Conservation (phyloP, 129 eudicot species). For the Mikania micrantha region DNA sequence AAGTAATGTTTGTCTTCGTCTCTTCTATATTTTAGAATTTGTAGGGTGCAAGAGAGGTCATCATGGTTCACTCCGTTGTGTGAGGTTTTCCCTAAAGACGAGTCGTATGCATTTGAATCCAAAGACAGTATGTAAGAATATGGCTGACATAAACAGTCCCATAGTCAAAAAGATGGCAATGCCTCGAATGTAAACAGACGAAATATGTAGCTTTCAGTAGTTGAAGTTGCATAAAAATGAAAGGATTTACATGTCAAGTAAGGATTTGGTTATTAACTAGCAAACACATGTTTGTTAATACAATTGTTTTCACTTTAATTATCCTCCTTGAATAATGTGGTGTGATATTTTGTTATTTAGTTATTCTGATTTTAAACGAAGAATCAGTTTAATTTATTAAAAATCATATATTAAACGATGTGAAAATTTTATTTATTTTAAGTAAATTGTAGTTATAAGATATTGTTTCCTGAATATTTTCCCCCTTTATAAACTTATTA, state of each 20-base stretch:
- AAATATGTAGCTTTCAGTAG: slow-evolving; percentile 21
- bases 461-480: no score
- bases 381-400: background rate
- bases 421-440: no score
- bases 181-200: slow-evolving; percentile 29
- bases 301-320: background rate
- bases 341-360: background rate
- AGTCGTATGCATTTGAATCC: slow-evolving; percentile 85
- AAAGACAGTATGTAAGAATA: slow-evolving; percentile 85
- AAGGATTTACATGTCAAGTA: slow-evolving; percentile 37
- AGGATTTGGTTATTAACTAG: background rate
- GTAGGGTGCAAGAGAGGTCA: slow-evolving; percentile 88
- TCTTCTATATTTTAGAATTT: no score
- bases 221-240: slow-evolving; percentile 44
- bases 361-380: background rate
- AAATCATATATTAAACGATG: background rate
- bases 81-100: slow-evolving; percentile 85
- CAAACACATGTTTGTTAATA: background rate
- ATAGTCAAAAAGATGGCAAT: slow-evolving; percentile 26
- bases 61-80: slow-evolving; percentile 87
- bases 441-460: no score
- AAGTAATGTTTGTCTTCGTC: no score
- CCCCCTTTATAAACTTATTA: no score
- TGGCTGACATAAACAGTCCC: slow-evolving; percentile 67
- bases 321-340: background rate